Conservation (phyloP, 1,284 basidiomycete species). For the Leccinum fallax region DNA sequence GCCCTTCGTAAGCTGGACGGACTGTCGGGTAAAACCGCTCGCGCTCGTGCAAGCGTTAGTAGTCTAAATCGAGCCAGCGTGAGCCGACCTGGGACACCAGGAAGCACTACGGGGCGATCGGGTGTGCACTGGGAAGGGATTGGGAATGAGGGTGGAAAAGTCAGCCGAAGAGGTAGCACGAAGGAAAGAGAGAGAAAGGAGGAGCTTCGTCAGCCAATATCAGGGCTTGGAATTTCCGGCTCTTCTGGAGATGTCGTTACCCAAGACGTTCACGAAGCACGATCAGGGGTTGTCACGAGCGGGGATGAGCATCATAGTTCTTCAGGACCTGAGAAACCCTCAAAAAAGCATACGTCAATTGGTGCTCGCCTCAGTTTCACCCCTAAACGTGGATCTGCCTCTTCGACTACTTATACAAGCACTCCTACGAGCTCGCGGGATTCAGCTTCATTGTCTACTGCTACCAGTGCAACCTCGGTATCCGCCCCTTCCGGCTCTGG, state of each 20-base stretch:
- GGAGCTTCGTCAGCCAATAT: constrained; percentile 34
- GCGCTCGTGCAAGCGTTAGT: constrained; percentile 64
- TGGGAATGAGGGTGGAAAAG: constrained; percentile 47
- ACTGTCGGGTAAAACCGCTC: constrained; percentile 72
- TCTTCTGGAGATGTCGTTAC: constrained; percentile 35
- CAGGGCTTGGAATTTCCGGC: constrained; percentile 39
- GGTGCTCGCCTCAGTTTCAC: constrained; percentile 70
- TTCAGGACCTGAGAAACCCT: constrained; percentile 58
- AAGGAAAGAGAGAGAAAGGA: constrained; percentile 49
- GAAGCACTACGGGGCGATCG: constrained; percentile 48
- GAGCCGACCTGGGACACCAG: constrained; percentile 78
- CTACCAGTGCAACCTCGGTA: constrained; percentile 76
- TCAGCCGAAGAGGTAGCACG: constrained; percentile 52
- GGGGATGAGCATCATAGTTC: constrained; percentile 48
- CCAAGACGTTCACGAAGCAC: constrained; percentile 42
- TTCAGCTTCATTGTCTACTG: constrained; percentile 75
- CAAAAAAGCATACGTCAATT: constrained; percentile 59
- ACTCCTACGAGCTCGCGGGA: constrained; percentile 81
- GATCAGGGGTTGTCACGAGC: constrained; percentile 47
- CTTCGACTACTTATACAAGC: constrained; percentile 82
- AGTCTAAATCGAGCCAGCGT: constrained; percentile 63
- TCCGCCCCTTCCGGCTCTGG: constrained; percentile 68
- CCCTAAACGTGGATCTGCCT: constrained; percentile 84
- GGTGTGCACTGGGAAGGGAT: constrained; percentile 70
- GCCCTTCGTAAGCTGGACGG: constrained; percentile 94